Base-by-base conservation (phyloP, 768 basidiomycete species). In the Tulasnella sp. region DNA sequence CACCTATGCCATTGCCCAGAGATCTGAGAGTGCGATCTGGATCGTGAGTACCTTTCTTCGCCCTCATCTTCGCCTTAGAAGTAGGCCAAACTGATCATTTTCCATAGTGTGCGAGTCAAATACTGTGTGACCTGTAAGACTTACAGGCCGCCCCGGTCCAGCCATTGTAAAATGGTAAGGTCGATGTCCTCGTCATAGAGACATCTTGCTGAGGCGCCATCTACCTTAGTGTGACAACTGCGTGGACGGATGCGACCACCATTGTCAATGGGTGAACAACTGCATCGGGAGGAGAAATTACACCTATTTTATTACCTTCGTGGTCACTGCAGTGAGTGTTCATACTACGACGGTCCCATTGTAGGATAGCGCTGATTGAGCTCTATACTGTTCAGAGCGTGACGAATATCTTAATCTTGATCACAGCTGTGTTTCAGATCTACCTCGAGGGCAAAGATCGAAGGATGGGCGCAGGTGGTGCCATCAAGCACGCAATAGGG, bases 201-300 rank as follows among this genome's bases (percentile, higher is more conserved):
- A 43, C 50, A 27, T 31, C 24, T 48, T 34, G 46, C 62, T 58
- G 61, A 31, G 57, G 31, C 34, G 12, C 1, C 52, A 9, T 59
- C 19, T n/a, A n/a, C 25, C 53, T 1, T 64, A 93, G 87, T 99
- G 94, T 68, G 91, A 96, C 65, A 98, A 98, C 68, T 99, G 94
- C 67, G 91, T 97, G 15, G 93, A 97, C 64, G 84, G 85, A 9
- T 97, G 93, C 64, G 92, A 94, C 69, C 88, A 93, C 67, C 90
- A 91, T 67, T 88, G 85, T 63, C 84, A 84, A 67, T 87, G 85
- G 86, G 81, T 99, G 19, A 96, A 97, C 69, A 96, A 92, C 68
- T 98, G 96, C 68, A 79, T 99, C 42, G 96, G 96, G 5, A 80
- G 90, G 42, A 83, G 92, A 46, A 98, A 97, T 69, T 98, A 99